These are phyloP conservation scores for Ettlia oleoabundans DNA, from an alignment of 139 green algal genomes.

Conservation along the genomic window DNA sequence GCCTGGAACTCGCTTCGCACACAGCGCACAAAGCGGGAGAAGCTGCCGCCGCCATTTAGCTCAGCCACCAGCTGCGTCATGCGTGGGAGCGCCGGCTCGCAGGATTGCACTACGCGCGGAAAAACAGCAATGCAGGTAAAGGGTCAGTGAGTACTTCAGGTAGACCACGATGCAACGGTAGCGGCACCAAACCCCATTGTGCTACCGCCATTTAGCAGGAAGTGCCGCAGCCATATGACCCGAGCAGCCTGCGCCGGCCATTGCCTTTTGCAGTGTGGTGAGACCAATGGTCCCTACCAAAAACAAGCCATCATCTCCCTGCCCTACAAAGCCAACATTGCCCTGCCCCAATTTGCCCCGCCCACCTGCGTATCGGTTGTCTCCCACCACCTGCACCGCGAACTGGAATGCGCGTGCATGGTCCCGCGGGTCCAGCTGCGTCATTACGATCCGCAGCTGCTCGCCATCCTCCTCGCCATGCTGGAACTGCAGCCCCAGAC, in stretches of 20 bases:
- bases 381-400: constrained; percentile 21
- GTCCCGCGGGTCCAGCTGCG: constrained; percentile 21
- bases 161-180: too few species aligned
- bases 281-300: too few species aligned
- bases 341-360: too few species aligned
- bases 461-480: constrained; percentile 29
- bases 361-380: constrained; percentile 31
- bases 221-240: too few species aligned
- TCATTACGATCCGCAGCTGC: constrained; percentile 29
- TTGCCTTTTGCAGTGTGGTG: too few species aligned
- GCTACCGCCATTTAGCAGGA: too few species aligned
- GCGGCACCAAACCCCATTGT: background rate
- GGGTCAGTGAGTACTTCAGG: too few species aligned
- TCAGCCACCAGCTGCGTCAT: constrained; percentile 14
- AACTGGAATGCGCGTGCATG: constrained; percentile 14
- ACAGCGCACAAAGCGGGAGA: constrained; percentile 39
- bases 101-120: constrained; percentile 24
- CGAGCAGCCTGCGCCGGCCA: too few species aligned
- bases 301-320: too few species aligned
- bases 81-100: constrained; percentile 4
- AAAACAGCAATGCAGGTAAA: too few species aligned
- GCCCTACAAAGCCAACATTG: too few species aligned
- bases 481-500: constrained; percentile 38
- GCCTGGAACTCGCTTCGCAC: constrained; percentile 31
- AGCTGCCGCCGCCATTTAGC: constrained; percentile 28